A percentile compares a stretch with the other conserved stretches of the same genome.
phyloP scores from a whole-genome alignment of 345 rosid genomes.

The Salix dunnii region DNA sequence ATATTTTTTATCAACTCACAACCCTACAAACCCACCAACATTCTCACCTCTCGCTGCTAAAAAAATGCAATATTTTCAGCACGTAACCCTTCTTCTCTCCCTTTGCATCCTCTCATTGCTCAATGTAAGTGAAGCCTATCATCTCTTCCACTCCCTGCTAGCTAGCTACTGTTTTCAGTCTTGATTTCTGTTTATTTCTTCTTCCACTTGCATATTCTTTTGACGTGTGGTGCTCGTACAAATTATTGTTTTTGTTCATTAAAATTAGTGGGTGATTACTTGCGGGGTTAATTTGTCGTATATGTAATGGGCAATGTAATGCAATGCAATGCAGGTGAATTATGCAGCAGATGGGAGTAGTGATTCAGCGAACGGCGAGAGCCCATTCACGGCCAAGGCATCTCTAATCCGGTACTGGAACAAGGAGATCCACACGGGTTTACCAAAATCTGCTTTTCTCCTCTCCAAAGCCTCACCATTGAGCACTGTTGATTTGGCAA shows the following conservation, averaged over 20 bases:
- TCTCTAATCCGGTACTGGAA: slow-evolving; percentile 84
- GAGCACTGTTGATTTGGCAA: slow-evolving; percentile 56
- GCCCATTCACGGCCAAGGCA: slow-evolving; percentile 77
- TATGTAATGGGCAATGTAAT: background rate
- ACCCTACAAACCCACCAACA: slow-evolving; percentile 18
- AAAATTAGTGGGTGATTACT: no score
- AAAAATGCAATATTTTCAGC: slow-evolving; percentile 10
- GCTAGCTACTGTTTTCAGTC: background rate
- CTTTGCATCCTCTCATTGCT: slow-evolving; percentile 2
- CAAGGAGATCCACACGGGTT: slow-evolving; percentile 49
- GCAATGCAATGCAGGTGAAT: slow-evolving; percentile 25
- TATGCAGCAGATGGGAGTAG: background rate
- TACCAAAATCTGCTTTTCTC: slow-evolving; percentile 50
- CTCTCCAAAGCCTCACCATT: slow-evolving; percentile 80
- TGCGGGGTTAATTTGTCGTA: no score
- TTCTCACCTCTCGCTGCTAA: background rate
- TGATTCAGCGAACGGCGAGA: slow-evolving; percentile 23
- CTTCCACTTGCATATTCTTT: background rate
- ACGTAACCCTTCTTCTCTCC: background rate
- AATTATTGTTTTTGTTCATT: background rate
- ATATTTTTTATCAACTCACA: background rate
- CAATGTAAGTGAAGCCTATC: slow-evolving; percentile 12
- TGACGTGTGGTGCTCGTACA: background rate
- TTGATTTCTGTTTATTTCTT: background rate
- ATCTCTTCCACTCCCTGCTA: background rate